Evolutionary conservation across 345 rosid species (phyloP), one percentile per base, ranked within the genome.

Genomic region (Lagerstroemia speciosa): DNA sequence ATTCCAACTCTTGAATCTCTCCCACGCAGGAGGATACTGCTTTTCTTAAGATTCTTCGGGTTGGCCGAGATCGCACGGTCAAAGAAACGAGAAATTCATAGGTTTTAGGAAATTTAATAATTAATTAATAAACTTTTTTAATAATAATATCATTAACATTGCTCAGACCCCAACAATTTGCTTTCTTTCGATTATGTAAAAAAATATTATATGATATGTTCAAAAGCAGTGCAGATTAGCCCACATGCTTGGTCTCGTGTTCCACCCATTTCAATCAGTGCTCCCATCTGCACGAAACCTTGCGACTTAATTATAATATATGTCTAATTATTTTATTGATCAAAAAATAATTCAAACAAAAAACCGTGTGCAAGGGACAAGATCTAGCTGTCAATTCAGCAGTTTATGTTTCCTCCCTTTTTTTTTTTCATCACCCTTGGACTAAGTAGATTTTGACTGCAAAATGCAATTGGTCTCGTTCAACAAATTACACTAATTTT

Each of bases 251-350:
- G 33, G 63, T 58, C 63, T 58, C 33, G 34, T 58, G 34, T 10
- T 26, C 63, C 63, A 29, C 63, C 63, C 34, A 58, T 29, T 26
- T 58, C 63, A 58, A 58, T 58, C 26, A 55, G 30, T 55, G 22
- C 19, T 12, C 61, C 61, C 30, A 24, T 24, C 61, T 55, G 29
- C 61, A 55, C 61, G 61, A 55, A 8, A 55, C 61, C 29, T 24
- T 55, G 30, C 8, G 30, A 55, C 0, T 55, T n/a, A 55, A 55
- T 55, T 55, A 55, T 55, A 5, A 24, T 55, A 55, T 55, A 45
- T 45, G 15, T 45, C 2, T 45, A 15, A 45, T 45, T 19, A 11
- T 45, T 12, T 43, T 2, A 43, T 43, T n/a, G n/a, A n/a, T n/a
- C n/a, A 37, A 37, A 37, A 37, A 37, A 45, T 45, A 45, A n/a